A percentile compares a stretch with the other conserved stretches of the same genome.
Evolutionary conservation across 2,329 filamentous ascomycete species (phyloP).

Genomic region (Talaromyces rugulosus): DNA sequence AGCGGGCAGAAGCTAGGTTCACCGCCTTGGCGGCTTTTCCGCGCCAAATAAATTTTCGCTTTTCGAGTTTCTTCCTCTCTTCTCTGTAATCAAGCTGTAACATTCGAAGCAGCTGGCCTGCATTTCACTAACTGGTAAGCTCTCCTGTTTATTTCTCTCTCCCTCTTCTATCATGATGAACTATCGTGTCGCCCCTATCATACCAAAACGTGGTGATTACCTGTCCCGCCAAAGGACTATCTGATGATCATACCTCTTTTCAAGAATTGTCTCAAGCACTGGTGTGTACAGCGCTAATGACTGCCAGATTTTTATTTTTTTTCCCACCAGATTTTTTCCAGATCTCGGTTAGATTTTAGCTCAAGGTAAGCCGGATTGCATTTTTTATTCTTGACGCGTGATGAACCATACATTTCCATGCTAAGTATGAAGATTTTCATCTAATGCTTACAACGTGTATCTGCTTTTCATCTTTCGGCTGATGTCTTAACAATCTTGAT

Average conservation of each 20-base stretch:
- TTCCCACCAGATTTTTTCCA: not conserved
- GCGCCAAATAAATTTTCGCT: not conserved
- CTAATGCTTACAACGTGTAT: constrained; percentile 40
- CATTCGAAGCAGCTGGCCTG: not conserved
- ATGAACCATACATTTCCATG: constrained; percentile 58
- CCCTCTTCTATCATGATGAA: constrained; percentile 49
- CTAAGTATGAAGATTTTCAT: constrained; percentile 57
- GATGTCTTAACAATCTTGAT: constrained; percentile 33
- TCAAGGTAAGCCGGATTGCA: constrained; percentile 20
- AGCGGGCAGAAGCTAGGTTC: not conserved
- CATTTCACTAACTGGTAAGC: constrained; percentile 2
- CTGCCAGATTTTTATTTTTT: not conserved
- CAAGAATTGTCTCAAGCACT: not conserved
- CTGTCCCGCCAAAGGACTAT: constrained; percentile 59
- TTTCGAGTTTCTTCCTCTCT: constrained; percentile 11
- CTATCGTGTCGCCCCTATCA: constrained; percentile 61
- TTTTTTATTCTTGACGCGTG: constrained; percentile 34
- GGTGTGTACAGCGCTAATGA: not conserved
- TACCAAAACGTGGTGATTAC: constrained; percentile 56
- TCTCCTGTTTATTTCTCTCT: constrained; percentile 5
- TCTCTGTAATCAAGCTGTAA: constrained; percentile 11
- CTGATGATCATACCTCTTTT: not conserved
- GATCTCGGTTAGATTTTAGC: not conserved
- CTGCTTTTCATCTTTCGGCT: constrained; percentile 65
- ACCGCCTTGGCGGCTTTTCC: constrained; percentile 3